Conservation (phyloP, 192 early-diverging fungal species). For the Thoreauomyces humboldtii region DNA sequence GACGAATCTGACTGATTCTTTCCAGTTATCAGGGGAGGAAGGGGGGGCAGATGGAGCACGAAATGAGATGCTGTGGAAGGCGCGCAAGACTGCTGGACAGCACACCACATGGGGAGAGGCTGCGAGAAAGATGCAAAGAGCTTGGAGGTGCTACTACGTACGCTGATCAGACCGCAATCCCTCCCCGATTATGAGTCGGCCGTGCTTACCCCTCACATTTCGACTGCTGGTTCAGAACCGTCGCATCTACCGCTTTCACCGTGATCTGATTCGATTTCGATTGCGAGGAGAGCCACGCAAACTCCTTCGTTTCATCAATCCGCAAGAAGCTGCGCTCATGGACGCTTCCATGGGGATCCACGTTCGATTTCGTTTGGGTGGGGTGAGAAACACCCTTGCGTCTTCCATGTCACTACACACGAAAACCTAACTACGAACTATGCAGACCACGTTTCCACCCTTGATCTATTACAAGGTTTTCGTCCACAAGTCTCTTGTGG, state of each 20-base stretch:
- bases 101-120: constrained; percentile 37
- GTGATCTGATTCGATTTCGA: constrained; percentile 54
- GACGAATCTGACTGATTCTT: too few species aligned
- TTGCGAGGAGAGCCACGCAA: constrained; percentile 49
- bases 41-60: constrained; percentile 26
- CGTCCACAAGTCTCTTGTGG: constrained; percentile 49
- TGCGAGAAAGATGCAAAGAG: constrained; percentile 45
- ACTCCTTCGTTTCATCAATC: constrained; percentile 59
- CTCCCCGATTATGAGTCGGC: background rate
- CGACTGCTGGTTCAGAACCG: constrained; percentile 31
- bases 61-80: constrained; percentile 35
- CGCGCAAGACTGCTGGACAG: constrained; percentile 25
- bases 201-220: constrained; percentile 3
- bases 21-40: background rate
- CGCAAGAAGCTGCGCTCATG: constrained; percentile 53
- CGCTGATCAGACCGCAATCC: background rate
- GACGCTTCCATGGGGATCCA: constrained; percentile 48
- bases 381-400: too few species aligned
- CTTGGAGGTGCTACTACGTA: constrained; percentile 52
- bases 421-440: too few species aligned
- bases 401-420: too few species aligned
- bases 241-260: constrained; percentile 51
- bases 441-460: constrained; percentile 51
- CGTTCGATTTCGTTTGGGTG: constrained; percentile 58
- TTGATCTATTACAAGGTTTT: constrained; percentile 64